Base-by-base conservation (phyloP, 2,329 filamentous ascomycete species). In the Trichothecium sympodiale region DNA sequence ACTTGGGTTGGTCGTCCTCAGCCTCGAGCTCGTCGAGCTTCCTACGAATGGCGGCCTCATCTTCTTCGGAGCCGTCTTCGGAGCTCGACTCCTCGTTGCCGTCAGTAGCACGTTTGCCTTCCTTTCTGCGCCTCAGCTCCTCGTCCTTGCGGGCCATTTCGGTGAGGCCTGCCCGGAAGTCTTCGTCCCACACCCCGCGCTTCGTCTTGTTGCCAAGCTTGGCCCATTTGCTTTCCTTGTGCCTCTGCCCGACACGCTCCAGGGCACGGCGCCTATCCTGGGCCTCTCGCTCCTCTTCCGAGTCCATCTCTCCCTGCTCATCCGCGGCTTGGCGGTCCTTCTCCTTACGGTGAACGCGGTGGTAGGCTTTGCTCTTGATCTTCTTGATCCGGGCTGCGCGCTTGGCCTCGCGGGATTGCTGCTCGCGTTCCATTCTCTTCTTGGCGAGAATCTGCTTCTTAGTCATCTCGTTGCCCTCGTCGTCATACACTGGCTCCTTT, bases 321-420 rank as follows among this genome's bases (percentile, higher is more conserved):
- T 65, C 68, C 57, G 67, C 66, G 38, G 51, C 69, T 50, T 71
- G 68, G 37, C 71, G 64, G 45, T 70, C 59, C 46, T 65, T 49
- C 56, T 78, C 83, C 53, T 82, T 94, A 27, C 89, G 78, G 59
- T 96, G 89, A 12, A 96, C 81, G 31, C 88, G 80, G 37, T 89
- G 83, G 55, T 94, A 98, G 1, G 87, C 76, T 58, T 95, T 98
- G 55, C 84, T 93, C 69, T 98, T 98, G 64, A 98, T 98, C 67
- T 96, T 96, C 64, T 95, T 94, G 61, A 98, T 86, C 17, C 91
- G 80, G 61, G 88, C 93, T 7, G 87, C 76, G 38, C 87, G 81
- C 30, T 87, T 80, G 51, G 93, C 82, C 59, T 96, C 89, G 9
- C 88, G 74, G 48, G 93, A 94, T 44, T 89, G 71, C 7, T 94